Evolutionary conservation across 1,284 basidiomycete genomes (phyloP).

Genomic region (Ganoderma leucocontextum): DNA sequence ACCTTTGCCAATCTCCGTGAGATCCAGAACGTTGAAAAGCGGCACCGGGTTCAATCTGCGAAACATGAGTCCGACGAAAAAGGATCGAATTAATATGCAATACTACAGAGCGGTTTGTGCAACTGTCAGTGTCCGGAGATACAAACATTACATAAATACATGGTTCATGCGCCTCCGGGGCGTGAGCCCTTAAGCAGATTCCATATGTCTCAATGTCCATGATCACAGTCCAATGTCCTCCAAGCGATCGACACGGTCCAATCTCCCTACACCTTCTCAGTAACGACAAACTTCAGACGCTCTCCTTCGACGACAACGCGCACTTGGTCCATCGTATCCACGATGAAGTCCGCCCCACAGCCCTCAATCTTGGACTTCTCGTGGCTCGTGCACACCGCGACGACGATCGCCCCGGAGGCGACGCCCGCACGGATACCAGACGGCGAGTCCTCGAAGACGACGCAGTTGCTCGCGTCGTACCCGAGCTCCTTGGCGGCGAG

Average conservation of each 20-base stretch:
- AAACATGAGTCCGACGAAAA: not conserved
- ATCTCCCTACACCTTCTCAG: not conserved
- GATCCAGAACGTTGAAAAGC: no score
- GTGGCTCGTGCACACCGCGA: conserved; percentile 79
- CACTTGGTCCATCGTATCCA: conserved; percentile 67
- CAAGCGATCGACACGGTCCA: not conserved
- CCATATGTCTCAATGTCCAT: not conserved
- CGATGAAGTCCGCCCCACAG: conserved; percentile 73
- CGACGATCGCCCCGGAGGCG: conserved; percentile 75
- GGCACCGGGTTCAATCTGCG: no score
- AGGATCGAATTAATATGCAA: not conserved
- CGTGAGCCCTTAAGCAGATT: not conserved
- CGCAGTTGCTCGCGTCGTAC: conserved; percentile 60
- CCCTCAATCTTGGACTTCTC: conserved; percentile 61
- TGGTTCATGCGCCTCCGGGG: not conserved
- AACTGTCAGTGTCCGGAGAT: no score
- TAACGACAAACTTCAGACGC: conserved; percentile 47
- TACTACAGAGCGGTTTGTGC: not conserved
- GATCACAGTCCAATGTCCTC: not conserved
- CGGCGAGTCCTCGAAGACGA: conserved; percentile 82
- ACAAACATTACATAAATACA: not conserved
- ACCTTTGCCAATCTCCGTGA: no score
- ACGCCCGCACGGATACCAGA: conserved; percentile 78
- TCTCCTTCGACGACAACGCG: conserved; percentile 51
- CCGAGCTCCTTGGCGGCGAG: conserved; percentile 79